Conservation (phyloP, 352 stramenopile species). For the Hyaloperonospora brassicae region DNA sequence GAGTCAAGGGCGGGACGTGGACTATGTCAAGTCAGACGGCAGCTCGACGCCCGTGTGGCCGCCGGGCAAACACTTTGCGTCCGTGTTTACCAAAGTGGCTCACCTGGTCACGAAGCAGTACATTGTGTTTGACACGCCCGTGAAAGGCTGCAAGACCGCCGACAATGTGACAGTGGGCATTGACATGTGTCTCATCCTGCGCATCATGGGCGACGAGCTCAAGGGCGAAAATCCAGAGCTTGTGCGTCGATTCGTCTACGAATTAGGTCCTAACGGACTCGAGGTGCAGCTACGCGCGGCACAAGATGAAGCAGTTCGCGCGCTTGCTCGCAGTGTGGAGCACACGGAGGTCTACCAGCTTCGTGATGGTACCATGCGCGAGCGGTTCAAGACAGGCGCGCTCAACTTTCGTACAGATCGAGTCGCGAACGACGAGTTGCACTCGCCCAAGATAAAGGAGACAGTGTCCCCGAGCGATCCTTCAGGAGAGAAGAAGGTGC, state of each 20-base stretch:
- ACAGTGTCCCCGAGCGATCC: constrained; percentile 4
- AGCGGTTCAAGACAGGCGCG: constrained; percentile 51
- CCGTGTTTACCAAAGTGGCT: constrained; percentile 70
- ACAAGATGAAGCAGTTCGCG: constrained; percentile 76
- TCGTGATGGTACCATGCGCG: constrained; percentile 62
- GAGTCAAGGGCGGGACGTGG: constrained; percentile 67
- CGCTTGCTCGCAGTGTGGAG: constrained; percentile 71
- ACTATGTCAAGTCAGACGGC: constrained; percentile 43
- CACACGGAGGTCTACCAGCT: constrained; percentile 86
- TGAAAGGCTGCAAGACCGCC: constrained; percentile 85
- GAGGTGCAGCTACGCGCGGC: constrained; percentile 78
- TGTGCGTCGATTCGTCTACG: constrained; percentile 85
- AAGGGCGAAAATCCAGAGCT: constrained; percentile 77
- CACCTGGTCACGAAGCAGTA: constrained; percentile 87
- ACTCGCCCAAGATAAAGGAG: constrained; percentile 18
- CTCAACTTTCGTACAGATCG: constrained; percentile 18
- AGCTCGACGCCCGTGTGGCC: constrained; percentile 57
- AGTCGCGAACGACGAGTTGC: constrained; percentile 17
- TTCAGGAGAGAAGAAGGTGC: constrained; percentile 11
- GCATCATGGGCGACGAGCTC: constrained; percentile 82
- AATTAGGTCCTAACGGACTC: constrained; percentile 74
- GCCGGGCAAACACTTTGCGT: constrained; percentile 65
- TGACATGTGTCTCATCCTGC: constrained; percentile 82
- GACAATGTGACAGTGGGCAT: constrained; percentile 85
- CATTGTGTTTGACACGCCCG: constrained; percentile 81